Evolutionary conservation across 345 rosid species (phyloP).

Genomic region (Hevea brasiliensis): DNA sequence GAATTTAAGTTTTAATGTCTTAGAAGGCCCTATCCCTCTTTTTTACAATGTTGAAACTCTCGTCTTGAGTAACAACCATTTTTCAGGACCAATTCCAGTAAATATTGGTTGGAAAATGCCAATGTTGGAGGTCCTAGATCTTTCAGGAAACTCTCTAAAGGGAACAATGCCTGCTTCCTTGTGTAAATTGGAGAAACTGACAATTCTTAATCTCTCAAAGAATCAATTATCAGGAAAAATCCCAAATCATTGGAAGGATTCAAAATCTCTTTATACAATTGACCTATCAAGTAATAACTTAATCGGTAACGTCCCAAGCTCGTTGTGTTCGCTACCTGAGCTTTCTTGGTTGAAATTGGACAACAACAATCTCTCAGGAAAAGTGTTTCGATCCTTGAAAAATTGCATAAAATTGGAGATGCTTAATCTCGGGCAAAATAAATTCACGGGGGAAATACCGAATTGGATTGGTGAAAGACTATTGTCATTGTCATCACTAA

Average conservation of each 20-base stretch:
- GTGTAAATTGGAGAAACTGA: not conserved
- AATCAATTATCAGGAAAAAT: conserved; percentile 3
- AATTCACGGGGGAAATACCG: conserved; percentile 40
- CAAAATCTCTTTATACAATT: not conserved
- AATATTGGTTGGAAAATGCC: not conserved
- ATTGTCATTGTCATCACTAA: no score
- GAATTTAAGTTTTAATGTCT: no score
- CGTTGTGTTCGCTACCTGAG: conserved; percentile 35
- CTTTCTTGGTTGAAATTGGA: conserved; percentile 44
- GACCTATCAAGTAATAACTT: conserved; percentile 45
- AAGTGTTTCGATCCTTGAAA: conserved; percentile 41
- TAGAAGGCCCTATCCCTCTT: conserved; percentile 17
- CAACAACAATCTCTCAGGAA: conserved; percentile 41
- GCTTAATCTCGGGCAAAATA: conserved; percentile 50
- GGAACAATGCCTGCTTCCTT: not conserved
- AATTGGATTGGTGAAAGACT: conserved; percentile 21
- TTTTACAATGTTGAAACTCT: not conserved
- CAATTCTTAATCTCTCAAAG: not conserved
- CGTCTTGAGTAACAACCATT: not conserved
- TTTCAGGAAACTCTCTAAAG: conserved; percentile 10
- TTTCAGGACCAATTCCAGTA: not conserved
- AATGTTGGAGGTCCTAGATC: not conserved
- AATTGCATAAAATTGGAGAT: conserved; percentile 46
- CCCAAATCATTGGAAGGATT: no score
- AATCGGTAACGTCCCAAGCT: conserved; percentile 41